Evolutionary conservation across 495 filamentous ascomycete genomes (phyloP).

Genomic region (Hypomontagnella monticulosa): DNA sequence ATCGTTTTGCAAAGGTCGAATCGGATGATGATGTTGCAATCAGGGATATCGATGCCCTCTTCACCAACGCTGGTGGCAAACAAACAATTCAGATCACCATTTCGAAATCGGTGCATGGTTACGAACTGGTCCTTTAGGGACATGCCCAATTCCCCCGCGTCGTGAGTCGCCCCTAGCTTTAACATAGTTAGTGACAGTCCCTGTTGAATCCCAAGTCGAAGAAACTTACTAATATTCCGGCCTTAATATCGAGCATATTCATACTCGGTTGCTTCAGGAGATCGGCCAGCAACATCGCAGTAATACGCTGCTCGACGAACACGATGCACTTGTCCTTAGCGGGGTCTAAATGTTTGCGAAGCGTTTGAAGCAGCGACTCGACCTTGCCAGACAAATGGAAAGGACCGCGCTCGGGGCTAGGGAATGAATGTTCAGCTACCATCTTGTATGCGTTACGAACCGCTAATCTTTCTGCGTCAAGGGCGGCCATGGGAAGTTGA

Average conservation of each 20-base stretch:
- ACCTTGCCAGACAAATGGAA: constrained; percentile 78
- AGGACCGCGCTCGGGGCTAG: constrained; percentile 51
- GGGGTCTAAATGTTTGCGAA: constrained; percentile 66
- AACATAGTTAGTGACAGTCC: constrained; percentile 4
- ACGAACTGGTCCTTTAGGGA: constrained; percentile 80
- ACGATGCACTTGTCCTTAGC: constrained; percentile 76
- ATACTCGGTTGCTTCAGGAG: constrained; percentile 67
- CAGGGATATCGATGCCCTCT: constrained; percentile 94
- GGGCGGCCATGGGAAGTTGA: constrained; percentile 43
- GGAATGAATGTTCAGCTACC: constrained; percentile 61
- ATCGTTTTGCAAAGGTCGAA: constrained; percentile 92
- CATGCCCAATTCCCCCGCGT: constrained; percentile 49
- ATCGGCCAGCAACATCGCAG: constrained; percentile 74
- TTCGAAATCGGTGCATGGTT: constrained; percentile 78
- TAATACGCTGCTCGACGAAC: constrained; percentile 82
- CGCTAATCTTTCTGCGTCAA: constrained; percentile 57
- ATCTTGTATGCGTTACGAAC: constrained; percentile 69
- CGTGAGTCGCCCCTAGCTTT: constrained; percentile 53
- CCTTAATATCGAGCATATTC: constrained; percentile 65
- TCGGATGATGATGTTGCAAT: constrained; percentile 89
- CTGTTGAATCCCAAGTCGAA: background rate
- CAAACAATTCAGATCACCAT: constrained; percentile 85
- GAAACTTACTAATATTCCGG: constrained; percentile 72
- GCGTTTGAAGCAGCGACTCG: constrained; percentile 63
- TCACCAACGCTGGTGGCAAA: constrained; percentile 93